phyloP scores from a whole-genome alignment of 352 stramenopile species.

The Aphanomyces astaci region DNA sequence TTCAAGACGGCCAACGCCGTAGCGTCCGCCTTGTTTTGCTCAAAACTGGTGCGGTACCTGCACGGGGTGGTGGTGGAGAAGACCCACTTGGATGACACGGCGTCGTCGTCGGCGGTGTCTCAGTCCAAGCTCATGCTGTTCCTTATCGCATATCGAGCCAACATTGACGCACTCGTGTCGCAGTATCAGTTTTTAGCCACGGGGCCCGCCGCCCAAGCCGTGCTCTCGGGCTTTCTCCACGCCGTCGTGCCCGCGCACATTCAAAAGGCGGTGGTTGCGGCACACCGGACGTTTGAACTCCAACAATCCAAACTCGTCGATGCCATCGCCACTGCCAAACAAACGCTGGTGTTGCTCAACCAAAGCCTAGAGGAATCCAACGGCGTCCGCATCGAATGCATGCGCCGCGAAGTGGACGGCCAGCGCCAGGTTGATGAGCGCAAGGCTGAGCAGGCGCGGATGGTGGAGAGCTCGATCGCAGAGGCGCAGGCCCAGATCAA shows the following conservation, averaged over 20 bases:
- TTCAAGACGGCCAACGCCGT: neutral
- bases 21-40: conserved; percentile 2
- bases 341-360: neutral
- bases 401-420: conserved; percentile 2
- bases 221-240: conserved; percentile 2
- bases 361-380: neutral
- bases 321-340: neutral
- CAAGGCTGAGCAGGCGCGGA: conserved; percentile 6
- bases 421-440: neutral
- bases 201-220: neutral
- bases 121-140: conserved; percentile 5
- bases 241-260: neutral
- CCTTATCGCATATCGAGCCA: conserved; percentile 12
- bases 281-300: neutral
- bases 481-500: conserved; percentile 11
- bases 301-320: neutral
- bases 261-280: neutral
- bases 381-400: neutral
- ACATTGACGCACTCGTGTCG: conserved; percentile 12
- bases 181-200: conserved; percentile 17
- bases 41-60: neutral
- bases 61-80: neutral
- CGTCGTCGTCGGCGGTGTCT: neutral
- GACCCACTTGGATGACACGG: conserved; percentile 1
- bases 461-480: conserved; percentile 10